Evolutionary conservation across 1,284 basidiomycete genomes (phyloP).

Genomic region (Schizophyllum commune): DNA sequence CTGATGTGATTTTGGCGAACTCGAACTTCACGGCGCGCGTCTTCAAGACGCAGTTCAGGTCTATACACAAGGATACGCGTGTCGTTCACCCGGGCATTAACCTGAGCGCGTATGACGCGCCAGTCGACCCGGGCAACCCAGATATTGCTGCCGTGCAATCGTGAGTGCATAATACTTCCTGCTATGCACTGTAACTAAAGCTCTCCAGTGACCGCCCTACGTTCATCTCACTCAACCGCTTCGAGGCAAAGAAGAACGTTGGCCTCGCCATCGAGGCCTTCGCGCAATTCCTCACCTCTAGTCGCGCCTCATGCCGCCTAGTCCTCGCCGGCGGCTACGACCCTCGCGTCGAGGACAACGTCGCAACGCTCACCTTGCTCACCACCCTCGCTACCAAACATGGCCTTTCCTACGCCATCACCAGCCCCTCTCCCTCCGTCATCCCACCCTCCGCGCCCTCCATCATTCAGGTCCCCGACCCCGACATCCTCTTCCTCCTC

Average conservation of each 20-base stretch:
- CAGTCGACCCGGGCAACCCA: constrained; percentile 33
- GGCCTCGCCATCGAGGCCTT: constrained; percentile 80
- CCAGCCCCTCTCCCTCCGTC: constrained; percentile 23
- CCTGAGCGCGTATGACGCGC: constrained; percentile 54
- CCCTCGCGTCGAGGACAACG: constrained; percentile 61
- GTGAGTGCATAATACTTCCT: constrained; percentile 36
- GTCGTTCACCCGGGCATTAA: constrained; percentile 95
- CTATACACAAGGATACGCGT: constrained; percentile 53
- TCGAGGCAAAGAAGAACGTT: constrained; percentile 93
- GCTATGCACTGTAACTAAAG: constrained; percentile 2
- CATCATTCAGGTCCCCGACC: constrained; percentile 25
- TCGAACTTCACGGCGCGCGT: constrained; percentile 84
- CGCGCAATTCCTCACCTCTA: constrained; percentile 25
- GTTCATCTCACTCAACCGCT: constrained; percentile 88
- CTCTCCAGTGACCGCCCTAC: constrained; percentile 59
- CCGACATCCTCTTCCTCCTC: constrained; percentile 76
- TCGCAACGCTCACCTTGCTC: constrained; percentile 52
- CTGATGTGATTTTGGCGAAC: constrained; percentile 89
- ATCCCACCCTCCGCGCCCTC: constrained; percentile 28
- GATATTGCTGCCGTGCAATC: constrained; percentile 57
- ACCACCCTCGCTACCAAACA: constrained; percentile 45
- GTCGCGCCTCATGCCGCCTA: not conserved
- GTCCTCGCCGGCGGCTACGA: constrained; percentile 50
- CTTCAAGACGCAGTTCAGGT: constrained; percentile 71
- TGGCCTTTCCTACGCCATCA: constrained; percentile 48